Evolutionary conservation across 2,329 filamentous ascomycete species (phyloP), one percentile per base, ranked within the genome.

Genomic region (Monosporascus sp.): DNA sequence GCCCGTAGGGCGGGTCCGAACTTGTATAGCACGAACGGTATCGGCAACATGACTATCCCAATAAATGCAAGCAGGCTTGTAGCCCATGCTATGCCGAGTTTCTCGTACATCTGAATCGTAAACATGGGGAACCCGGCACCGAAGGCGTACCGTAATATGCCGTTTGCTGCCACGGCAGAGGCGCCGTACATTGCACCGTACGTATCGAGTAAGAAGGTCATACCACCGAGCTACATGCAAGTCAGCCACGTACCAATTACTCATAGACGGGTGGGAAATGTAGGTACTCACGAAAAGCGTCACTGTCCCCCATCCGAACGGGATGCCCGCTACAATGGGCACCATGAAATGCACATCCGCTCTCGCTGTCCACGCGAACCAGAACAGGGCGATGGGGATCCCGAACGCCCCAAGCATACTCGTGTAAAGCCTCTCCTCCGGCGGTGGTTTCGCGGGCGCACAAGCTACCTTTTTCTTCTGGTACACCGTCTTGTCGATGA

Each of bases 71-170:
- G 49, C 36, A 55, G 52, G 45, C 52, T 55, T 31, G 49, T 49
- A 44, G 86, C 89, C 88, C 88, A 91, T 71, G 90, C 86, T 51
- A 87, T 84, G 46, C 88, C 86, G 5, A 87, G 76, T 52, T 77
- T 71, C 5, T 73, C 36, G 64, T 81, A 82, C 79, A 83, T 82
- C 26, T 61, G 50, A 4, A 50, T 71, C 2, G 81, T 83, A 65
- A 85, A 85, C 2, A 85, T 70, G 1, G 82, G 83, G 67, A 86
- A 86, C 1, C 74, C 78, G 1, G 80, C 77, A 53, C 81, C 82
- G 54, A 86, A 83, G 3, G 81, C 58, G 0, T 79, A 82, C 52
- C 83, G 76, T 3, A 86, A 67, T 20, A 86, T 76, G 3, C 77
- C 73, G 61, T 80, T 90, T 48, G 87, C 87, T 2, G 89, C 88